Evolutionary conservation across 371 early-diverging fungal genomes (phyloP).

Genomic region (Vavraia culicis): DNA sequence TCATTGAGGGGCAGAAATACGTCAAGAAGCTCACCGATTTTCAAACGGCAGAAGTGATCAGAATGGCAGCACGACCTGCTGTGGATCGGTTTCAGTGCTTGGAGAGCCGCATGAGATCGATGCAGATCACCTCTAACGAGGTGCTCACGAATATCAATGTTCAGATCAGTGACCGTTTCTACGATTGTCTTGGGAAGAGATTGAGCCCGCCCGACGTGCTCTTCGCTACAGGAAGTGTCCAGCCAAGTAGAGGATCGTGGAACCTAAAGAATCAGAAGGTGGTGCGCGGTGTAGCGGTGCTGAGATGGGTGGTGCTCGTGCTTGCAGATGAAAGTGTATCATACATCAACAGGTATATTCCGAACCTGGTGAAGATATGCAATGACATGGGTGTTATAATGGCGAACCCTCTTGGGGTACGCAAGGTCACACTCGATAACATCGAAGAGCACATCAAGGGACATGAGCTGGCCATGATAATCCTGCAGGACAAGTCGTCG

Average conservation of each 20-base stretch:
- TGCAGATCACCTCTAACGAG: slow-evolving; percentile 11
- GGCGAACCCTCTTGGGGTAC: too few relatives aligned
- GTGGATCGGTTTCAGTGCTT: slow-evolving; percentile 17
- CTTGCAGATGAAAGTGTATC: neutral
- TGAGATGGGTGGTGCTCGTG: slow-evolving; percentile 7
- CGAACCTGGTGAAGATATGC: too few relatives aligned
- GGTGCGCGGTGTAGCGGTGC: slow-evolving; percentile 5
- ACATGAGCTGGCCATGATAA: slow-evolving; percentile 8
- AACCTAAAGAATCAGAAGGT: slow-evolving; percentile 22
- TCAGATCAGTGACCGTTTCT: slow-evolving; percentile 12
- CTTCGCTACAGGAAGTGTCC: slow-evolving; percentile 1
- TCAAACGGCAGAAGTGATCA: slow-evolving; percentile 24
- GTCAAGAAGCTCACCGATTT: slow-evolving; percentile 24
- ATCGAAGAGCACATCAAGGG: too few relatives aligned
- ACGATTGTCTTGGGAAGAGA: slow-evolving; percentile 11
- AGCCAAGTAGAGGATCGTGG: slow-evolving; percentile 21
- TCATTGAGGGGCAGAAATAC: slow-evolving; percentile 21
- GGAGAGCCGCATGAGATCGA: slow-evolving; percentile 4
- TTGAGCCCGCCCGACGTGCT: slow-evolving; percentile 19
- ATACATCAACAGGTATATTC: neutral
- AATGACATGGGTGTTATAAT: too few relatives aligned
- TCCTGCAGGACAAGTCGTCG: slow-evolving; percentile 16
- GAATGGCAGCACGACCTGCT: slow-evolving; percentile 23
- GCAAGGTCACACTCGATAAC: too few relatives aligned
- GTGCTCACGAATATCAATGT: slow-evolving; percentile 12